phyloP scores from a whole-genome alignment of 2,329 filamentous ascomycete species.

The Penicillium fuscoglaucum region DNA sequence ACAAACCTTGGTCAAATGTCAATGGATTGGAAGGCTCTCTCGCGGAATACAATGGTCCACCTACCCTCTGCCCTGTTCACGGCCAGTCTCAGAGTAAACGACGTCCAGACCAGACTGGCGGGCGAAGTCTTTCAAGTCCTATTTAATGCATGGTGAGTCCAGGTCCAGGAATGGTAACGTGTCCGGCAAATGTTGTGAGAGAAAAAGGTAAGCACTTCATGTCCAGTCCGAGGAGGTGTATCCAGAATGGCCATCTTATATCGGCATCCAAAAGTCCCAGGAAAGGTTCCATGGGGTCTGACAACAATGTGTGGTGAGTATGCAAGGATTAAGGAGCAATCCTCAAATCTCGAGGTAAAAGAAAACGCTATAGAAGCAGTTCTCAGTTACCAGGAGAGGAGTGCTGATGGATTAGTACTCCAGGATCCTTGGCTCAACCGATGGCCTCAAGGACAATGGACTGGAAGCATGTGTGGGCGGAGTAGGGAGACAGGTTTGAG shows the following conservation, averaged over 20 bases:
- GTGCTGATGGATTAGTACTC: slow-evolving; percentile 5
- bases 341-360: neutral
- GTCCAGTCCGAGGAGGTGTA: slow-evolving; percentile 20
- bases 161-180: slow-evolving; percentile 51
- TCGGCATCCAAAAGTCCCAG: slow-evolving; percentile 7
- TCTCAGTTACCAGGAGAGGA: neutral
- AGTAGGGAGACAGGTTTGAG: slow-evolving; percentile 19
- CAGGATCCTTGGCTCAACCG: slow-evolving; percentile 13
- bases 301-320: neutral
- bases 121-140: slow-evolving; percentile 99
- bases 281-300: neutral
- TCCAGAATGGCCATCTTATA: slow-evolving; percentile 22
- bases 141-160: slow-evolving; percentile 79
- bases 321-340: neutral
- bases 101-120: slow-evolving; percentile 95
- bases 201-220: slow-evolving; percentile 13
- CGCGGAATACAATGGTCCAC: slow-evolving; percentile 39
- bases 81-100: slow-evolving; percentile 94
- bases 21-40: slow-evolving; percentile 21
- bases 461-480: slow-evolving; percentile 14
- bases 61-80: slow-evolving; percentile 90
- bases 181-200: slow-evolving; percentile 15
- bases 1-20: slow-evolving; percentile 69
- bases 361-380: neutral
- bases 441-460: slow-evolving; percentile 13